Base-by-base conservation (phyloP, 441 rosid species). In the Adansonia grandidieri region DNA sequence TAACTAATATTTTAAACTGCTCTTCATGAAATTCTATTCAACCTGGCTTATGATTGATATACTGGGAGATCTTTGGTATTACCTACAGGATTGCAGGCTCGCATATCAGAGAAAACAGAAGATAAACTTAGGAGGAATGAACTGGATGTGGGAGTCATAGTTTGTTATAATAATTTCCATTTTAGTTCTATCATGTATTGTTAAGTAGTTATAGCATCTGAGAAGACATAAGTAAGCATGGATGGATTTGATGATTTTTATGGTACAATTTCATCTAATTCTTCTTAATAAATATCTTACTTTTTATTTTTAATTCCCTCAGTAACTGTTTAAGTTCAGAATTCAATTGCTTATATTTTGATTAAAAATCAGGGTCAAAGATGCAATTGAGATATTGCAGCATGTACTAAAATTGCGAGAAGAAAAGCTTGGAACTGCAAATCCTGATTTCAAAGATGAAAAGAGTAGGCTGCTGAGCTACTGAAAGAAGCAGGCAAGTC, bases 371-470 rank as follows among this genome's bases (percentile, higher is more conserved):
- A 96, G 99, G 87, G 97, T 96, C 44, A 97, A 87, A 77, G 98
- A 96, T 86, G 97, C 99, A 28, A 94, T 92, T 56, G 97, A 96
- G 89, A 92, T 92, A 58, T 80, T 96, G 86, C 98, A 96, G 86
- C 83, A 91, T 73, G 96, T 96, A 77, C 86, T 96, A 71, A 94
- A 94, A 84, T 71, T 94, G 76, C 91, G 99, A 86, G 98, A 94
- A 80, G 99, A 96, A 74, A 91, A 91, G 88, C 97, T 94, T 0
- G 99, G 99, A 65, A 96, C 84, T 22, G 99, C 99, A 0, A 96
- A 96, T 82, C 99, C 97, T 0, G 99, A 96, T 85, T 96, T 94
- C 9, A 93, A 94, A 78, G 99, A 92, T 9, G 99, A 96, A 85
- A 91, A 90, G 92, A 88, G 85, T 69, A 87, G 99, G 81, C 81